Evolutionary conservation across 2,329 filamentous ascomycete genomes (phyloP).

Genomic region (Hypoxylon sp.): DNA sequence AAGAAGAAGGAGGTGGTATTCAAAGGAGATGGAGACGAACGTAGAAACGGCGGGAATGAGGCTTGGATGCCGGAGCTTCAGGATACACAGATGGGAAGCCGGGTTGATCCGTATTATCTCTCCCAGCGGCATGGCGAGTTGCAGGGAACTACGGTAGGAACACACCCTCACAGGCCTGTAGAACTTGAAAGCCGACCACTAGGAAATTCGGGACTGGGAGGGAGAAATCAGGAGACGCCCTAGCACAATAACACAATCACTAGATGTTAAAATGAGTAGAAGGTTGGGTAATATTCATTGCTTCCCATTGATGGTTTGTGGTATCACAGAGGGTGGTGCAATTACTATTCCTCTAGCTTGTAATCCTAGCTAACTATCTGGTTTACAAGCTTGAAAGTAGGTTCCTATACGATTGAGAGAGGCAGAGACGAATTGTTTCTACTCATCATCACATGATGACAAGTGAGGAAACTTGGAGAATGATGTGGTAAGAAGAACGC

Average conservation of each 20-base stretch:
- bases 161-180: not conserved
- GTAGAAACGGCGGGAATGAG: not conserved
- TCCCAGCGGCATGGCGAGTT: slow-evolving; percentile 21
- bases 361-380: not conserved
- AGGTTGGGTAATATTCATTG: not conserved
- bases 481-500: slow-evolving; percentile 5
- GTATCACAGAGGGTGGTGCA: not conserved
- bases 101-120: slow-evolving; percentile 1
- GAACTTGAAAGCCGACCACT: slow-evolving; percentile 18
- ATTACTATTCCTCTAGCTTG: not conserved
- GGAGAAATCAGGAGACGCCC: not conserved
- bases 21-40: not conserved
- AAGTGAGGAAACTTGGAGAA: not conserved
- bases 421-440: not conserved
- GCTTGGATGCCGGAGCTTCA: slow-evolving; percentile 17
- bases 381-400: slow-evolving; percentile 6
- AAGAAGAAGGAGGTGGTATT: not conserved
- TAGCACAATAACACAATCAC: not conserved
- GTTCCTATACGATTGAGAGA: not conserved
- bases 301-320: not conserved
- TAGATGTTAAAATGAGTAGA: not conserved
- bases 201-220: not conserved
- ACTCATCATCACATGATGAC: not conserved
- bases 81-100: slow-evolving; percentile 21
- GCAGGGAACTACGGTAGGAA: not conserved